Evolutionary conservation across 495 filamentous ascomycete species (phyloP), one percentile per base, ranked within the genome.

Genomic region (Aspergillus heteromorphus): DNA sequence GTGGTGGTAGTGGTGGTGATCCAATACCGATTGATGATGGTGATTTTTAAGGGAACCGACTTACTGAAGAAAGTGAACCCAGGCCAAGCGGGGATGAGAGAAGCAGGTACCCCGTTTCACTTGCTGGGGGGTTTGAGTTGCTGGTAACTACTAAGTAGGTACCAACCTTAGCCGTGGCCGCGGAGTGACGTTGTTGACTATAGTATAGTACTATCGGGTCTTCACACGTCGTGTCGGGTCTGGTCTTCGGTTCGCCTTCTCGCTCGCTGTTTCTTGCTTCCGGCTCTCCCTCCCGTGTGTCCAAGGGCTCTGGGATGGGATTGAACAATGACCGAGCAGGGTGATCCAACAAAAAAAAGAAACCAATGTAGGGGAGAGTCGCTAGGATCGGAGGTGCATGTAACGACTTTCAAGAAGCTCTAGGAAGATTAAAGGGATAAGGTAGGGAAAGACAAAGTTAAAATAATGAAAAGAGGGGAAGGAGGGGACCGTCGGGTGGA

Each of bases 101-200:
- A 63, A 63, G 61, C 61, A 63, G 61, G 61, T 63, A 63, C 61
- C 59, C 59, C 60, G 56, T 59, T 57, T 56, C 51, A 51, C 51
- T 48, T 43, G 27, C 51, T 54, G 18, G 58, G 57, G 45, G 47
- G 18, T 54, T 53, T 19, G 40, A 19, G 21, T 41, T 54, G 47
- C 16, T 49, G 47, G 47, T 49, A 49, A 49, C 47, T 43, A 53
- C 31, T 45, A 34, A 9, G 30, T 34, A 34, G 30, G 30, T 34
- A 34, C 30, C 45, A 49, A 55, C 53, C 47, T 30, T 49, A 55
- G 47, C 38, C 29, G 36, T 31, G 23, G 30, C 31, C 40, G 20
- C 42, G 19, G 23, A 23, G 17, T 48, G 19, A 11, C 21, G 34
- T 50, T 38, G 30, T 14, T 27, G 27, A 30, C 11, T 6, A 17